These are phyloP conservation scores for Boletellus sp. DNA, from an alignment of 1,284 basidiomycete species.

Conservation along the genomic window DNA sequence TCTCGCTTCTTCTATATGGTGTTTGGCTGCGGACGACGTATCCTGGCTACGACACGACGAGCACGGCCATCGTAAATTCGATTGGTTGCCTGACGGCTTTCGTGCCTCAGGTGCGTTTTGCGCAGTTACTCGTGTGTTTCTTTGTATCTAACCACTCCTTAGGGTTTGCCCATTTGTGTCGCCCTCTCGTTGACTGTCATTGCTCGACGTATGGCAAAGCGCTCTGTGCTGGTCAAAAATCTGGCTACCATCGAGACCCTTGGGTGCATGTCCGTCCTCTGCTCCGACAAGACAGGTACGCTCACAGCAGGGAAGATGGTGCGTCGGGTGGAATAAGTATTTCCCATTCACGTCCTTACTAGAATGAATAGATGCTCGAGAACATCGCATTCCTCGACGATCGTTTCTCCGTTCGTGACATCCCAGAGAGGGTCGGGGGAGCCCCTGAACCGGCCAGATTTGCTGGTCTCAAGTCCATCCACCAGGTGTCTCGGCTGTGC, in stretches of 20 bases:
- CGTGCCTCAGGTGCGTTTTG: constrained; percentile 39
- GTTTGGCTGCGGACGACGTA: constrained; percentile 41
- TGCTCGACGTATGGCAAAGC: constrained; percentile 46
- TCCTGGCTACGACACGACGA: constrained; percentile 37
- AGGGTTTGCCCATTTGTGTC: constrained; percentile 46
- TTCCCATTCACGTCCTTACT: background rate
- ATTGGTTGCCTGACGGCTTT: constrained; percentile 48
- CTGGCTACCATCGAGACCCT: constrained; percentile 60
- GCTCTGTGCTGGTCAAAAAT: constrained; percentile 56
- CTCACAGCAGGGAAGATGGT: constrained; percentile 41
- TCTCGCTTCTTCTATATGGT: constrained; percentile 42
- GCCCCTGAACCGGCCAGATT: constrained; percentile 6
- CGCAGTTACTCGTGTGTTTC: background rate
- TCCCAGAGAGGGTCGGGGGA: constrained; percentile 17
- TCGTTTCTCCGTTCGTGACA: constrained; percentile 26
- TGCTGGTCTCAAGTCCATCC: constrained; percentile 31
- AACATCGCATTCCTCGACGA: constrained; percentile 41
- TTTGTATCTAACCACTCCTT: background rate
- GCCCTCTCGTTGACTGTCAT: constrained; percentile 49
- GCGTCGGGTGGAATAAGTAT: background rate
- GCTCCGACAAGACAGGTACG: constrained; percentile 54
- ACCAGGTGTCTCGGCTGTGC: constrained; percentile 52
- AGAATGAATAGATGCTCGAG: constrained; percentile 34
- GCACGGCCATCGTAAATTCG: constrained; percentile 42
- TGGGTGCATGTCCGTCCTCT: constrained; percentile 55